Evolutionary conservation across 2,329 filamentous ascomycete species (phyloP), one percentile per base, ranked within the genome.

Genomic region (Microthyrium microscopicum): DNA sequence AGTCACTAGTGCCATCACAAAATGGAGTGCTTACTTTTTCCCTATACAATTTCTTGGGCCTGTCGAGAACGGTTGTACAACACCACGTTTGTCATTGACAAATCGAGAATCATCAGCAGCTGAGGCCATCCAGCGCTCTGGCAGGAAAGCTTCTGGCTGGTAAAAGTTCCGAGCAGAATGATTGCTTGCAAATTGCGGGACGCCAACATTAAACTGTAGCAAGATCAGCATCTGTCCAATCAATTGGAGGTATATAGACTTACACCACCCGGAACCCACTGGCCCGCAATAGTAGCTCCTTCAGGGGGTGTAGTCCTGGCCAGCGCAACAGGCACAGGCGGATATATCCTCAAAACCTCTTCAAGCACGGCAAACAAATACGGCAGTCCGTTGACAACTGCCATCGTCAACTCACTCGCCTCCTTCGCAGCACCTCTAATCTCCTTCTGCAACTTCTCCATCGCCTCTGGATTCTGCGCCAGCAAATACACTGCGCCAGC

Each of bases 261-360:
- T 41, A 46, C 40, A n/a, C 27, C 41, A 36, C 44, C 48, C 5
- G 51, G 46, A 15, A 55, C 33, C 34, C 39, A 50, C 24, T 44
- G 36, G 3, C 48, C 51, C 9, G 41, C 42, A 13, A 53, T 42
- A 7, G 42, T 30, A 19, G 43, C 46, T n/a, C 48, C 50, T 5
- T 42, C 46, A 8, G 31, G 21, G 3, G 50, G 48, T 11, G 44
- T 40, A 8, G 42, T 38, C 2, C 52, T 42, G 8, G 44, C 36
- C 5, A 53, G 42, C 37, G 20, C 8, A 44, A 37, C 24, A 39
- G 39, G 19, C 39, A 43, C 18, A 47, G 39, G 37, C n/a, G 36
- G 21, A 15, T 31, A 35, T 9, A 35, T 8, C 8, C 33, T 9
- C 7, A 36, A 19, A 9, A 6, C 9, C 20, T 37, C 35, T 6